Base-by-base conservation (phyloP, 2,329 filamentous ascomycete species). In the Neocucurbitaria cava region DNA sequence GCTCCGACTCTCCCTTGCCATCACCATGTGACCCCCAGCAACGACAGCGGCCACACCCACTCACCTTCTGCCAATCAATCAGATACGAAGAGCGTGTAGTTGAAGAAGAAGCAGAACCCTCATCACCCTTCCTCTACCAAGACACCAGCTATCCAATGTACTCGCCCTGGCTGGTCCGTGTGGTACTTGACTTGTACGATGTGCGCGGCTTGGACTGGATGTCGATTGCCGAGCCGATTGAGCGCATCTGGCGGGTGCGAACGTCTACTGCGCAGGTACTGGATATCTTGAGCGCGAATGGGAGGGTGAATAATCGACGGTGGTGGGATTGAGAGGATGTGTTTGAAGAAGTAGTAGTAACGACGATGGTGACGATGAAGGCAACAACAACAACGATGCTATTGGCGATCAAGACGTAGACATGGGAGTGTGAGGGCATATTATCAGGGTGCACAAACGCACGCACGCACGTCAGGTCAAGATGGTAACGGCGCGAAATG, bases 321-420 rank as follows among this genome's bases (percentile, higher is more conserved):
- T 76, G 74, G 74, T 76, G 73, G 73, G 71, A 77, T 47, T 77
- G 41, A n/a, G n/a, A n/a, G n/a, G n/a, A n/a, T n/a, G n/a, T n/a
- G n/a, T n/a, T n/a, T n/a, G n/a, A n/a, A n/a, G n/a, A n/a, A n/a
- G n/a, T n/a, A n/a, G n/a, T n/a, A n/a, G n/a, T n/a, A n/a, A n/a
- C n/a, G n/a, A n/a, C n/a, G n/a, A n/a, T n/a, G n/a, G n/a, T n/a
- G n/a, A n/a, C n/a, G n/a, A n/a, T n/a, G n/a, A n/a, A n/a, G n/a
- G n/a, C n/a, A n/a, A n/a, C n/a, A n/a, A n/a, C n/a, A n/a, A n/a
- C n/a, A n/a, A n/a, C n/a, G n/a, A n/a, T n/a, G n/a, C n/a, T n/a
- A n/a, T n/a, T n/a, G n/a, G n/a, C 24, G 24, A 26, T 26, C 24
- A 26, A 26, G 24, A 26, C 24, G 7, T 18, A 38, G 35, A 5